phyloP scores from a whole-genome alignment of 345 rosid genomes.

The Arabidopsis suecica region DNA sequence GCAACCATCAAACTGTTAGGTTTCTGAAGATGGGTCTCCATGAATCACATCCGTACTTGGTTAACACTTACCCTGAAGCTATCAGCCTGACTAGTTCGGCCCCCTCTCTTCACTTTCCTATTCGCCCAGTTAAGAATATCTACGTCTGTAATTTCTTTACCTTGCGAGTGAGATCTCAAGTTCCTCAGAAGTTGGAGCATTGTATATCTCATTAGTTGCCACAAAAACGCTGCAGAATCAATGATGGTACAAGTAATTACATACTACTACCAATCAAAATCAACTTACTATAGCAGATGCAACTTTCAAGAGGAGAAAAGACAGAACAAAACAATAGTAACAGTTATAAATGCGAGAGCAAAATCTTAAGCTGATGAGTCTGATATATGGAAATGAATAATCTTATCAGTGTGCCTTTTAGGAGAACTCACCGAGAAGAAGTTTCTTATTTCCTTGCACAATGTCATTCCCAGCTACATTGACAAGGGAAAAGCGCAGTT shows the following conservation, averaged over 20 bases:
- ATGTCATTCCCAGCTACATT: slow-evolving; percentile 94
- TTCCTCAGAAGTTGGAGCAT: slow-evolving; percentile 97
- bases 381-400: slow-evolving; percentile 17
- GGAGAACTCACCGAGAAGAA: slow-evolving; percentile 46
- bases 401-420: slow-evolving; percentile 3
- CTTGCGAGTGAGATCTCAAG: slow-evolving; percentile 86
- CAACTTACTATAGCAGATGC: not conserved
- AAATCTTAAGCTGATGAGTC: slow-evolving; percentile 2
- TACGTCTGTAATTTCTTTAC: slow-evolving; percentile 88
- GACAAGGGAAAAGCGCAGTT: slow-evolving; percentile 76
- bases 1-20: slow-evolving; percentile 32
- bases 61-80: slow-evolving; percentile 81
- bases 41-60: not conserved
- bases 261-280: not conserved
- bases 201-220: slow-evolving; percentile 97
- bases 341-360: slow-evolving; percentile 1
- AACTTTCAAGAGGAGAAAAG: not conserved
- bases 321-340: not conserved
- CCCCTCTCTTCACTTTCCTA: slow-evolving; percentile 77
- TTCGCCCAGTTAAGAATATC: slow-evolving; percentile 95
- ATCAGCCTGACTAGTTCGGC: slow-evolving; percentile 73
- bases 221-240: slow-evolving; percentile 68
- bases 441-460: slow-evolving; percentile 52
- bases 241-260: slow-evolving; percentile 27
- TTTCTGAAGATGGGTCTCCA: slow-evolving; percentile 17